Conservation (phyloP, 306 rosid genomes). For the Malus asiatica region DNA sequence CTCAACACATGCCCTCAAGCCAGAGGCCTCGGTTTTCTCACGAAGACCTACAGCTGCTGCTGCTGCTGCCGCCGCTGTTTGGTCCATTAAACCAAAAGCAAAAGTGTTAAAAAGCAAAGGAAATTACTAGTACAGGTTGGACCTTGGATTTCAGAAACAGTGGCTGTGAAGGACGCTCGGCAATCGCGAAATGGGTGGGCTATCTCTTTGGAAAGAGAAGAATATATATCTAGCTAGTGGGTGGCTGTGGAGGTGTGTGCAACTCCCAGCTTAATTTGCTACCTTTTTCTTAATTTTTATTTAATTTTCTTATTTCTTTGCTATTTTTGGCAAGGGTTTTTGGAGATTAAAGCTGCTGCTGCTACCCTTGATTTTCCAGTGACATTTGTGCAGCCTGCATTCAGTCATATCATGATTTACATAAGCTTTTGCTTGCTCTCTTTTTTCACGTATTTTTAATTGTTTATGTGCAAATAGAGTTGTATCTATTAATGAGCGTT, state of each 20-base stretch:
- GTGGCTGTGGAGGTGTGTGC: background rate
- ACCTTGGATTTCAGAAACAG: constrained; percentile 50
- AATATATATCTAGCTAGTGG: background rate
- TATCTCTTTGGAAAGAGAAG: background rate
- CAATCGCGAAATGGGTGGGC: constrained; percentile 61
- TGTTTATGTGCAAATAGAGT: constrained; percentile 6
- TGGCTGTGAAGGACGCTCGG: constrained; percentile 56
- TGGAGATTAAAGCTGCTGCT: background rate
- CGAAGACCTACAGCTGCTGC: constrained; percentile 12
- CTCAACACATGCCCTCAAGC: constrained; percentile 52
- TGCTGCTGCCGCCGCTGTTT: constrained; percentile 20
- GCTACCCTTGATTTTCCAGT: constrained; percentile 15
- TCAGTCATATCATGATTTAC: constrained; percentile 14
- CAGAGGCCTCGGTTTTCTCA: constrained; percentile 59
- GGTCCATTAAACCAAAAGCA: constrained; percentile 20
- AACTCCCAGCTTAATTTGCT: background rate
- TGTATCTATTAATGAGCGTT: constrained; percentile 1
- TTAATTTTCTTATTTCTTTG: background rate
- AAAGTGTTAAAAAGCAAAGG: background rate
- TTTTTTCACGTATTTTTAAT: background rate
- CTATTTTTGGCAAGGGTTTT: constrained; percentile 20
- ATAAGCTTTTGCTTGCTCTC: background rate
- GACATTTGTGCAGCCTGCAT: constrained; percentile 81
- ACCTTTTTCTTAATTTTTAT: background rate
- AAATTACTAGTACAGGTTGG: too few relatives aligned